phyloP scores from a whole-genome alignment of 208 protist genomes.

The Leishmania martiniquensis region DNA sequence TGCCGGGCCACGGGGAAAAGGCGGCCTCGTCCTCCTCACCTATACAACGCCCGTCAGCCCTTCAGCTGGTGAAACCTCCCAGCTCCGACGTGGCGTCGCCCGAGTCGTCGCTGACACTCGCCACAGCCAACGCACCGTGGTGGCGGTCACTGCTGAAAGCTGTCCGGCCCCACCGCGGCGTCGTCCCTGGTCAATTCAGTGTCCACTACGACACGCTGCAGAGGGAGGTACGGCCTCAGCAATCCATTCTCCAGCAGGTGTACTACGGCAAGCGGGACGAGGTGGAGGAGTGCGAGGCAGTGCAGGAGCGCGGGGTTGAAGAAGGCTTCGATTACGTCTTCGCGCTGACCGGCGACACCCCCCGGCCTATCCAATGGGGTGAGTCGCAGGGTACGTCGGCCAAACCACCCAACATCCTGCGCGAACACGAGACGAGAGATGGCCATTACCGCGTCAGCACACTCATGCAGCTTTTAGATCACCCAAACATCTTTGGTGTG shows the following conservation, averaged over 20 bases:
- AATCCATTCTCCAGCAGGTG: slow-evolving; percentile 77
- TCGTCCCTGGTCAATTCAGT: slow-evolving; percentile 39
- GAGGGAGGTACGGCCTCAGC: slow-evolving; percentile 41
- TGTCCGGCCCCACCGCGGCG: slow-evolving; percentile 12
- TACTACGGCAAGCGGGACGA: slow-evolving; percentile 66
- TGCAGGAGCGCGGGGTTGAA: slow-evolving; percentile 37
- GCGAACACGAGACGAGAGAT: slow-evolving; percentile 68
- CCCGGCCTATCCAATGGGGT: slow-evolving; percentile 51
- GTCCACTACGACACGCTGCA: slow-evolving; percentile 61
- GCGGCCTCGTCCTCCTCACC: not conserved
- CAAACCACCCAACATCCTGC: slow-evolving; percentile 51
- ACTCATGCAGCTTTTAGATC: slow-evolving; percentile 82
- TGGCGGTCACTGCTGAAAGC: slow-evolving; percentile 25
- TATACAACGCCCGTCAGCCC: not conserved
- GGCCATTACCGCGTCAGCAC: slow-evolving; percentile 86
- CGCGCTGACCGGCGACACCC: slow-evolving; percentile 65
- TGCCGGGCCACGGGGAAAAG: not conserved
- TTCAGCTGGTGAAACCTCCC: slow-evolving; percentile 11
- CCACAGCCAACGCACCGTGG: slow-evolving; percentile 10
- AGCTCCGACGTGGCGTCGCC: not conserved
- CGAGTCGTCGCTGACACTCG: not conserved
- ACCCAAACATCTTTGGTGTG: slow-evolving; percentile 75
- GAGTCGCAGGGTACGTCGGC: slow-evolving; percentile 20
- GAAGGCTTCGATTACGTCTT: slow-evolving; percentile 88
- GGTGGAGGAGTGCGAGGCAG: slow-evolving; percentile 33